Percentiles rank a stretch among this genome's conserved stretches.
phyloP scores from a whole-genome alignment of 148 eudicot species.

The Polygonum aviculare region DNA sequence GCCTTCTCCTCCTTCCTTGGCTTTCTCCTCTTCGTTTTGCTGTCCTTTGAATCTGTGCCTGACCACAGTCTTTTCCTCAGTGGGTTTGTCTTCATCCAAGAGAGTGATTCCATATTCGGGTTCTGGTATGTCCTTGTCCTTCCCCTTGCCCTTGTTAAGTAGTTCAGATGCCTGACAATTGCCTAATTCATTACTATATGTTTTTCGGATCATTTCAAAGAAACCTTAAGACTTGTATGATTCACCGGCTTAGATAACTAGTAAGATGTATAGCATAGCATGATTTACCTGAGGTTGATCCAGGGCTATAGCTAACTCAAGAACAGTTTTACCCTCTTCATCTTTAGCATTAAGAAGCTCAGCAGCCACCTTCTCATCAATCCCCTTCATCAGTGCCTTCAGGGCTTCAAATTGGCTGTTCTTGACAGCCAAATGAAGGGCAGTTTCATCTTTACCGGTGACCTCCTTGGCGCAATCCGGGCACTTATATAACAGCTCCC shows the following conservation, averaged over 20 bases:
- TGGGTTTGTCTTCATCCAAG: neutral
- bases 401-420: neutral
- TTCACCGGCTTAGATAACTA: too few species aligned
- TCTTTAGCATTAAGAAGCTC: neutral
- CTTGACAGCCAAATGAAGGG: neutral
- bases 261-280: neutral
- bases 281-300: conserved; percentile 1
- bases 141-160: neutral
- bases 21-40: neutral
- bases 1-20: neutral
- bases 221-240: neutral
- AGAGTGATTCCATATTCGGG: neutral
- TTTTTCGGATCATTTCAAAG: neutral
- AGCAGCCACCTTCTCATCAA: neutral
- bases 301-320: neutral
- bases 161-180: conserved; percentile 1
- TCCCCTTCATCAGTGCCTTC: neutral
- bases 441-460: neutral
- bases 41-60: neutral
- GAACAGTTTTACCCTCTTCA: neutral
- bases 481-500: neutral
- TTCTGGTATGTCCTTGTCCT: neutral
- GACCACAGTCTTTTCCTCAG: neutral
- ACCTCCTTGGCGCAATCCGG: neutral
- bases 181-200: neutral